These are phyloP conservation scores for Beauveria bassiana DNA, from an alignment of 2,329 filamentous ascomycete species.

Conservation along the genomic window DNA sequence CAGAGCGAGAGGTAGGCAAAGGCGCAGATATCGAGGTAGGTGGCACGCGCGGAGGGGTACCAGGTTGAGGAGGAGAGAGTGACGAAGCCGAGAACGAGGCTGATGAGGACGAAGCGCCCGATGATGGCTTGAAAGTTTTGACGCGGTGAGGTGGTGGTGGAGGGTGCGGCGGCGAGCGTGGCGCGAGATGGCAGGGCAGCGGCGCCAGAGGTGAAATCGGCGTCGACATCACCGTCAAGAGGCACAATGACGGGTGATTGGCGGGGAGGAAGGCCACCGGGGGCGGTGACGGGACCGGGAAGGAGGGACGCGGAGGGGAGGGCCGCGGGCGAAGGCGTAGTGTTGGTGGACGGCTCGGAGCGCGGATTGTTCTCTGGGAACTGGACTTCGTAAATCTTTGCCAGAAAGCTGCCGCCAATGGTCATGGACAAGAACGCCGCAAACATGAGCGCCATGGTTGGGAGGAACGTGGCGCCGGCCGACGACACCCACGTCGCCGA, in stretches of 20 bases:
- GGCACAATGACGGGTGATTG: constrained; percentile 44
- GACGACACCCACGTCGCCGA: constrained; percentile 49
- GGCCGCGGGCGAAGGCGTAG: constrained; percentile 19
- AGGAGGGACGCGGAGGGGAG: constrained; percentile 24
- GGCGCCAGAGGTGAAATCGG: constrained; percentile 45
- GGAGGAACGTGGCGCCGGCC: constrained; percentile 47
- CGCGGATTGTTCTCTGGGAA: constrained; percentile 45
- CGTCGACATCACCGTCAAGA: constrained; percentile 56
- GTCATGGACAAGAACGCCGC: constrained; percentile 47
- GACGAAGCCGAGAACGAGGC: constrained; percentile 49
- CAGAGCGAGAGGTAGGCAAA: constrained; percentile 84
- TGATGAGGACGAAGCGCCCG: constrained; percentile 48
- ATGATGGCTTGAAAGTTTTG: constrained; percentile 48
- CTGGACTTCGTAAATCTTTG: constrained; percentile 54
- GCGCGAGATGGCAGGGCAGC: constrained; percentile 25
- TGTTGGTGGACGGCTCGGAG: constrained; percentile 28
- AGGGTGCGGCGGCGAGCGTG: constrained; percentile 19
- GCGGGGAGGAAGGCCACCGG: constrained; percentile 14
- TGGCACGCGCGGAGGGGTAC: constrained; percentile 45
- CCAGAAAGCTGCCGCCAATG: constrained; percentile 49
- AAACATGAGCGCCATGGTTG: constrained; percentile 46
- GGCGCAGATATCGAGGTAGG: constrained; percentile 56
- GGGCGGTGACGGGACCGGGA: constrained; percentile 34
- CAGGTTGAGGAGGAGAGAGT: constrained; percentile 53
- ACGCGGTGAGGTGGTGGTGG: constrained; percentile 18